Conservation (phyloP, 208 protist genomes). For the Leishmania braziliensis region DNA sequence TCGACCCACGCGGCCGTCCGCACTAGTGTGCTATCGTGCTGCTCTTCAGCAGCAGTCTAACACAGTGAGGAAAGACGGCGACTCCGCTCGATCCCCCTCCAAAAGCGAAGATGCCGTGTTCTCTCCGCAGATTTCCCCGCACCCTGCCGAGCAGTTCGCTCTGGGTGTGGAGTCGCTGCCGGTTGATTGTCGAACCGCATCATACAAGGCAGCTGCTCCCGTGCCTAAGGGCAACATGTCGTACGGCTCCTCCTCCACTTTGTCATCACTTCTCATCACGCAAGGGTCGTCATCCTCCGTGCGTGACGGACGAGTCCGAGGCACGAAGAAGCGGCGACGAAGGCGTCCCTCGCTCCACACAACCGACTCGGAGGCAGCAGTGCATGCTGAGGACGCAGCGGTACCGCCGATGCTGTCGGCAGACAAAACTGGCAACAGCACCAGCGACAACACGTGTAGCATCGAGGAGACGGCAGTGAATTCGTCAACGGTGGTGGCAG, state of each 20-base stretch:
- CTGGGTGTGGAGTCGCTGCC: slow-evolving; percentile 25
- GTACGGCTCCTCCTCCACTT: slow-evolving; percentile 1
- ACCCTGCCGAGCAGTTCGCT: slow-evolving; percentile 12
- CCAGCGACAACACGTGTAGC: background rate
- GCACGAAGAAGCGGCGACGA: background rate
- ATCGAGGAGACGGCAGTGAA: background rate
- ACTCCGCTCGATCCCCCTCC: background rate
- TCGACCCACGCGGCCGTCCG: slow-evolving; percentile 18
- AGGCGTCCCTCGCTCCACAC: background rate
- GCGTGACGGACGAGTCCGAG: background rate
- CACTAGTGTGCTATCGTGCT: slow-evolving; percentile 13
- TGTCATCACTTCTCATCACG: background rate
- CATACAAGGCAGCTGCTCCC: background rate
- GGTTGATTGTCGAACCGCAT: background rate
- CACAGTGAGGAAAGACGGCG: background rate
- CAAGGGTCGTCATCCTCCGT: background rate
- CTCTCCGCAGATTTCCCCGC: background rate
- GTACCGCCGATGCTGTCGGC: background rate
- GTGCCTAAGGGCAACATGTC: background rate
- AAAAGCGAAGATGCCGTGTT: background rate
- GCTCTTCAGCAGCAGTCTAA: background rate
- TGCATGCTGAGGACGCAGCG: background rate
- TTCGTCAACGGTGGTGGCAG: background rate
- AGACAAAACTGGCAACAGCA: background rate
- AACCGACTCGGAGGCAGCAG: background rate